A percentile compares a stretch with the other conserved stretches of the same genome.
phyloP scores from a whole-genome alignment of 2,329 filamentous ascomycete genomes.

The Diaporthe helianthi region DNA sequence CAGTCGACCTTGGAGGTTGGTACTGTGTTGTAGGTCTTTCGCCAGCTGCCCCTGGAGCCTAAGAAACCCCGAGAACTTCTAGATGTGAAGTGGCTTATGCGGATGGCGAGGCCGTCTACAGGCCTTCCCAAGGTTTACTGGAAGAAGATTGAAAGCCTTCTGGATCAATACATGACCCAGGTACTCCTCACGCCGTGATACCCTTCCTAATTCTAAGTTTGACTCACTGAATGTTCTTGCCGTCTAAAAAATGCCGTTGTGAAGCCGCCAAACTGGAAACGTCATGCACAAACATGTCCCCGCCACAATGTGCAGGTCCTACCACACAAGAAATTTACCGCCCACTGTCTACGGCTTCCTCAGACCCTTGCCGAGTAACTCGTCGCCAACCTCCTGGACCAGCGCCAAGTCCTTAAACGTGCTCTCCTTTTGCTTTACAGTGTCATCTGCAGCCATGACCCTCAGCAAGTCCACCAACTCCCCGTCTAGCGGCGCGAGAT shows the following conservation, averaged over 20 bases:
- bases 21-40: neutral
- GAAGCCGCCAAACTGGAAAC: neutral
- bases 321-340: neutral
- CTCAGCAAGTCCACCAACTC: slow-evolving; percentile 82
- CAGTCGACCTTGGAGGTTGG: neutral
- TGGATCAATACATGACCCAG: neutral
- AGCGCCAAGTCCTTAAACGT: slow-evolving; percentile 65
- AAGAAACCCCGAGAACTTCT: neutral
- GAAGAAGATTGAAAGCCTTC: neutral
- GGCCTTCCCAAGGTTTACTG: no score
- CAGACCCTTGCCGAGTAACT: slow-evolving; percentile 60
- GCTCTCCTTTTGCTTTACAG: slow-evolving; percentile 64
- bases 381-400: slow-evolving; percentile 60
- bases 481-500: slow-evolving; percentile 72
- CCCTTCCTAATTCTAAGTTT: neutral
- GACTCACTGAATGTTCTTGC: neutral
- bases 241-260: neutral
- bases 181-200: neutral
- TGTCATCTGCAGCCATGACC: slow-evolving; percentile 76
- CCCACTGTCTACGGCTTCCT: slow-evolving; percentile 39
- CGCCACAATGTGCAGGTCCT: no score
- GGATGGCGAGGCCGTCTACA: neutral
- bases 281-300: neutral
- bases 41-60: neutral
- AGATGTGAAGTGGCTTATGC: neutral